Evolutionary conservation across 2,329 filamentous ascomycete genomes (phyloP).

Genomic region (Aspergillus ochraceoroseus): DNA sequence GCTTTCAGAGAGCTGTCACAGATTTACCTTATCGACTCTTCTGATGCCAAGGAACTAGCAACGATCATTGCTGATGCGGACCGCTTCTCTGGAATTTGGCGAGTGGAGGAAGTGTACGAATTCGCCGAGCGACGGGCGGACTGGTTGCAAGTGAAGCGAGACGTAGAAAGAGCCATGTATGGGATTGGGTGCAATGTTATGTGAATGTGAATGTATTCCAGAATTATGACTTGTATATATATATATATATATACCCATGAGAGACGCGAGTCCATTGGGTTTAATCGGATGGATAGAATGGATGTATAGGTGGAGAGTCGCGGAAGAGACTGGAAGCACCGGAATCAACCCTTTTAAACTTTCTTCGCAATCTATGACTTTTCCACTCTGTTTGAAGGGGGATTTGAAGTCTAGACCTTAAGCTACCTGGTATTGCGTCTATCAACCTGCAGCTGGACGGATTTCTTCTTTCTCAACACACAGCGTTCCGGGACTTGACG

Average conservation of each 20-base stretch:
- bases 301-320: not conserved
- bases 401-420: too few relatives aligned
- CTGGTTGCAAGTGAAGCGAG: conserved; percentile 83
- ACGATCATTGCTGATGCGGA: conserved; percentile 88
- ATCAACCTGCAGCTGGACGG: too few relatives aligned
- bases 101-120: conserved; percentile 95
- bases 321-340: not conserved
- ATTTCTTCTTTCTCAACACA: not conserved
- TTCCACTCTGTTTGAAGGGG: too few relatives aligned
- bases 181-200: conserved; percentile 83
- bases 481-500: not conserved
- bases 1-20: conserved; percentile 88
- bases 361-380: too few relatives aligned
- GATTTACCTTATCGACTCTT: conserved; percentile 85
- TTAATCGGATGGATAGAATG: too few relatives aligned
- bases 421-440: too few relatives aligned
- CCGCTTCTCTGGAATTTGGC: conserved; percentile 85
- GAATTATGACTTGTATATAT: conserved; percentile 19
- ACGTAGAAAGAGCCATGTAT: conserved; percentile 96
- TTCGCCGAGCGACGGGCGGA: conserved; percentile 91
- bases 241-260: conserved; percentile 13
- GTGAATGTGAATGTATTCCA: conserved; percentile 48
- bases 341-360: too few relatives aligned
- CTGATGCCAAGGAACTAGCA: conserved; percentile 89
- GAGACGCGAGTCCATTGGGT: conserved; percentile 8